These are phyloP conservation scores for Arabidopsis arenosa DNA, from an alignment of 345 rosid genomes.

Conservation along the genomic window DNA sequence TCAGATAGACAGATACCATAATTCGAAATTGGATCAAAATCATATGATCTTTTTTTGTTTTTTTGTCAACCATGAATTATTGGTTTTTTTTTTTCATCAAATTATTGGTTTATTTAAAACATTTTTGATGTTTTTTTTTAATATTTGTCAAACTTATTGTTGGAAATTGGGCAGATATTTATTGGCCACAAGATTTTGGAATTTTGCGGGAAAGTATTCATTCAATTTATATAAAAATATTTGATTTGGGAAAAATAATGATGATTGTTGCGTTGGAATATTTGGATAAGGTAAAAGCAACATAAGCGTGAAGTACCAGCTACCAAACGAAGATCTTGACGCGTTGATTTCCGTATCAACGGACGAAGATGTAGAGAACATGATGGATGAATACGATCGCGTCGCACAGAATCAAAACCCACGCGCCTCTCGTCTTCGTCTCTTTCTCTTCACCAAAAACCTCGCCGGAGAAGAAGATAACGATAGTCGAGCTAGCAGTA, in stretches of 20 bases:
- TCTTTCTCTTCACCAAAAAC: conserved; percentile 64
- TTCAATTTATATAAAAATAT: not conserved
- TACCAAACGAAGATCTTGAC: conserved; percentile 96
- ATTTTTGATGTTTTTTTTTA: not conserved
- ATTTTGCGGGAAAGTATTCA: conserved; percentile 35
- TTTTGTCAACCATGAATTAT: conserved; percentile 25
- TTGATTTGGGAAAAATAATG: conserved; percentile 1
- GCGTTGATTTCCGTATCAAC: conserved; percentile 90
- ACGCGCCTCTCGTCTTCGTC: conserved; percentile 78
- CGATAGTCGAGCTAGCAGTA: conserved; percentile 72
- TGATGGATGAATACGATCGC: conserved; percentile 98
- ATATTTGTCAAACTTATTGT: not conserved
- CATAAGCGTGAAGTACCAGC: conserved; percentile 86
- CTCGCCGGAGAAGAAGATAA: conserved; percentile 59
- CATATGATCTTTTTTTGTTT: not conserved
- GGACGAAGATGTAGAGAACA: conserved; percentile 95
- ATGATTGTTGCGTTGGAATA: conserved; percentile 20
- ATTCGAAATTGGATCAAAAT: conserved; percentile 5
- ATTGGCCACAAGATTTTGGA: conserved; percentile 30
- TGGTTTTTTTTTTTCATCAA: too few species aligned
- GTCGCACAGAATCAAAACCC: conserved; percentile 67
- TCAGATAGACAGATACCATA: not conserved
- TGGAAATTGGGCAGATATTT: conserved; percentile 40
- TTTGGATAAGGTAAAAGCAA: conserved; percentile 58
- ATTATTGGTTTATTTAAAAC: conserved; percentile 2